A percentile compares a stretch with the other conserved stretches of the same genome.
Conservation (phyloP, 768 basidiomycete species). For the Agaricus blazei region DNA sequence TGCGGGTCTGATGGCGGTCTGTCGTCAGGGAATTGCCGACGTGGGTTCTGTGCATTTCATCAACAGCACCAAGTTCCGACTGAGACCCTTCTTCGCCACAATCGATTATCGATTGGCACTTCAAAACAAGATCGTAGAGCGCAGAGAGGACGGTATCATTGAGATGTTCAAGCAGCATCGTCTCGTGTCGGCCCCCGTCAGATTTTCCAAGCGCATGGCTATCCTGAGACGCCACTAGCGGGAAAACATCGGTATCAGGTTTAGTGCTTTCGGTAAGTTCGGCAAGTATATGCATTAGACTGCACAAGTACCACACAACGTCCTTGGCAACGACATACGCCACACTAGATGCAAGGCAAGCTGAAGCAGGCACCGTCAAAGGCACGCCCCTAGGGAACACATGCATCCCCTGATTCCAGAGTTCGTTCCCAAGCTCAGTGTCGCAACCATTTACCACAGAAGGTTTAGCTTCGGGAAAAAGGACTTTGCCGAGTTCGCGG, state of each 20-base stretch:
- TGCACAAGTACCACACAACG: slow-evolving; percentile 49
- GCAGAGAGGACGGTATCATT: slow-evolving; percentile 11
- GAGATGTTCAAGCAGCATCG: not conserved
- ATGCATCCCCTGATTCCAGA: not conserved
- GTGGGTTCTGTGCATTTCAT: not conserved
- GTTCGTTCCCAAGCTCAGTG: not conserved
- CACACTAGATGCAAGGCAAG: slow-evolving; percentile 21
- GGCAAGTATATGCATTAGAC: slow-evolving; percentile 33
- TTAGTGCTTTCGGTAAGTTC: slow-evolving; percentile 9
- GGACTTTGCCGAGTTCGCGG: slow-evolving; percentile 31
- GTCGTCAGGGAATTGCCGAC: not conserved
- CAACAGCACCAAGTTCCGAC: not conserved
- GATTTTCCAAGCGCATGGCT: not conserved
- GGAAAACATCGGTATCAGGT: not conserved
- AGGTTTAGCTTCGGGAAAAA: slow-evolving; percentile 11
- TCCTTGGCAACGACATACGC: slow-evolving; percentile 41
- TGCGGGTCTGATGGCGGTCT: not conserved
- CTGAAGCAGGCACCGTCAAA: not conserved
- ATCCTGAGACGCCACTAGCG: not conserved
- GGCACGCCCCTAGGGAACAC: not conserved
- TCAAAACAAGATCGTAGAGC: slow-evolving; percentile 14
- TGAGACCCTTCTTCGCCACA: not conserved
- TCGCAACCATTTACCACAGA: not conserved
- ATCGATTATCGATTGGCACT: slow-evolving; percentile 6
- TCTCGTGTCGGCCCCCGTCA: not conserved